Evolutionary conservation across 345 rosid genomes (phyloP), one percentile per base, ranked within the genome.

Genomic region (Citrus glauca): DNA sequence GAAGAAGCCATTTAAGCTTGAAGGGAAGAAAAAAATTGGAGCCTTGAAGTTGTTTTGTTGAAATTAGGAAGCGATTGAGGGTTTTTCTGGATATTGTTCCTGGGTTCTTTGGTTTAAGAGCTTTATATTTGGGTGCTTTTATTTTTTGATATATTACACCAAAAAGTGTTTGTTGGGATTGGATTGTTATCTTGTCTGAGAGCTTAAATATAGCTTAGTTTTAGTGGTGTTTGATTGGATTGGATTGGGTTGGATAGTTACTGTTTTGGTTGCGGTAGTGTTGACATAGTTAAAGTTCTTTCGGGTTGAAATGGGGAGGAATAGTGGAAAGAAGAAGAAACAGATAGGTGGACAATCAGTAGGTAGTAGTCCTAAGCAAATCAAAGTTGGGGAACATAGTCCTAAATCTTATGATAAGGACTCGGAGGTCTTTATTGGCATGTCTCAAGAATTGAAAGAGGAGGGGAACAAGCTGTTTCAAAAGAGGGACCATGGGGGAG

Each of bases 401-500:
- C 88, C 83, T 9, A 81, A 69, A 75, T 80, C 79, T 20, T 65
- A 71, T 62, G 93, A 90, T 71, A 80, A 86, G 59, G 95, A 91
- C 85, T 81, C 87, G 4, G 80, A 70, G 33, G 83, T 88, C 73
- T 91, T 77, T 85, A 84, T 89, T 76, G 74, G 87, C 68, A 85
- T 85, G 91, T 86, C 97, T 57, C 97, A 87, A 75, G 91, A 87
- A 33, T 81, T 90, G 84, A 95, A 92, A 65, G 94, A 92, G 17
- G 97, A 92, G 80, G 99, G 99, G 42, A 95, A 93, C 84, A 89
- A 83, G 81, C 40, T 91, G 82, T 95, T 95, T 77, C 98, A 92
- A 74, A 90, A 81, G 88, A 87, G 97, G 82, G 95, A 92, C 76
- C 87, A 81, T 70, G 89, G 86, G 71, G 89, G 89, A 42, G 99